These are phyloP conservation scores for Trichosporon sp. DNA, from an alignment of 1,284 basidiomycete genomes.

Conservation along the genomic window DNA sequence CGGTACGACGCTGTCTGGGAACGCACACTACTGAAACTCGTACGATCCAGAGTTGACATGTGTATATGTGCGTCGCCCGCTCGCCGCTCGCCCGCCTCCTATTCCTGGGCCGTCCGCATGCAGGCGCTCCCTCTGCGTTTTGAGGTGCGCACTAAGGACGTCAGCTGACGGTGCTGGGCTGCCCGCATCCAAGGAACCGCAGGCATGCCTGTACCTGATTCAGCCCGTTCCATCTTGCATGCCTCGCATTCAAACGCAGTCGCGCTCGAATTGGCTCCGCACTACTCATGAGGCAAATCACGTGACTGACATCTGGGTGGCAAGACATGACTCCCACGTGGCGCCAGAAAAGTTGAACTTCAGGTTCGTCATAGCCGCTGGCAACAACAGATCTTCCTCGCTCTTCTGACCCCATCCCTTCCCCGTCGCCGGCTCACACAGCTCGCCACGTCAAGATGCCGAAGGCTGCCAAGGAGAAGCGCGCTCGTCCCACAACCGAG, in stretches of 20 bases:
- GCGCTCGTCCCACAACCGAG: neutral
- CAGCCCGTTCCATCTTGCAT: too few species aligned
- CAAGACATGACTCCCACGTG: neutral
- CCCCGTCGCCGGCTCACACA: neutral
- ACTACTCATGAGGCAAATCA: neutral
- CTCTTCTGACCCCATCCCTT: neutral
- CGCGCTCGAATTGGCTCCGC: neutral
- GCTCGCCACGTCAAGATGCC: neutral
- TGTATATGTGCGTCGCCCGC: neutral
- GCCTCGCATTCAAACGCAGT: too few species aligned
- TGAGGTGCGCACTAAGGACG: neutral
- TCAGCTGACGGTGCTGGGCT: neutral
- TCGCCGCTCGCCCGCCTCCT: neutral
- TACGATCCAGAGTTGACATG: neutral
- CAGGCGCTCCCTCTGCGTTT: neutral
- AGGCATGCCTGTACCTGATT: too few species aligned
- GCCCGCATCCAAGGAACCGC: too few species aligned
- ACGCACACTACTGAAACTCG: neutral
- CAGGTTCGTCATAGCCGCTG: neutral
- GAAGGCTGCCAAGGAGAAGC: conserved; percentile 3
- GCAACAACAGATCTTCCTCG: neutral
- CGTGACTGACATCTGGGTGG: neutral
- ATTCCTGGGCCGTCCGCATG: neutral
- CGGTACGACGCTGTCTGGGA: neutral
- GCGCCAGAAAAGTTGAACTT: neutral